phyloP scores from a whole-genome alignment of 305 asterid genomes.

The Plantago lanceolata region DNA sequence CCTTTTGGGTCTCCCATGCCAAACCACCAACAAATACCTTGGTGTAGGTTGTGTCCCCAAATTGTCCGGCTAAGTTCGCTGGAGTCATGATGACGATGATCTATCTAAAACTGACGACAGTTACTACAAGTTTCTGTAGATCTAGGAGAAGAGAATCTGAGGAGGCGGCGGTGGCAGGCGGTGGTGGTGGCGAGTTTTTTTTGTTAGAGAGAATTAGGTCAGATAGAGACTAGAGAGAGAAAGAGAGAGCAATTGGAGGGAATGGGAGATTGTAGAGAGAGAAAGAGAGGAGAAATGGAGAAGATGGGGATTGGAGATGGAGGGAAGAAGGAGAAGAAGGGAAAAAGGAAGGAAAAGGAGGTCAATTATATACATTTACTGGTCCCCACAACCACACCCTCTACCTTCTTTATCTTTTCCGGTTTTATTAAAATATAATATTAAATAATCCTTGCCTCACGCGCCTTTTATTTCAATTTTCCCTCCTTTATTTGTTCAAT shows the following conservation, averaged over 20 bases:
- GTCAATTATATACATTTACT: slow-evolving; percentile 29
- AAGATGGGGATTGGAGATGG: slow-evolving; percentile 8
- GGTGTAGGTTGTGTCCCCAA: slow-evolving; percentile 90
- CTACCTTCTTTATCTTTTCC: neutral
- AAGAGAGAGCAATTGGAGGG: slow-evolving; percentile 16
- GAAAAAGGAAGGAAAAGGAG: slow-evolving; percentile 30
- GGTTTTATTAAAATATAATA: neutral
- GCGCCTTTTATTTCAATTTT: neutral
- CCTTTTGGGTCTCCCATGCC: slow-evolving; percentile 99
- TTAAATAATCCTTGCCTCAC: neutral
- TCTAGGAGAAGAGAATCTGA: neutral
- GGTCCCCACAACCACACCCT: slow-evolving; percentile 7
- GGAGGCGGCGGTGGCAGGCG: neutral
- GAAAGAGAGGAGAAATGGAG: slow-evolving; percentile 20
- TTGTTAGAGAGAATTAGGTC: slow-evolving; percentile 41
- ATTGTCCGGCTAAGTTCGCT: slow-evolving; percentile 51
- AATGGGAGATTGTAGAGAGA: slow-evolving; percentile 26
- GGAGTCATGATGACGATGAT: slow-evolving; percentile 41
- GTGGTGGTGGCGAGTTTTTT: neutral
- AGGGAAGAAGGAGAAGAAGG: slow-evolving; percentile 9
- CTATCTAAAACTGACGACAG: neutral
- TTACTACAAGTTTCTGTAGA: neutral
- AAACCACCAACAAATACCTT: slow-evolving; percentile 93
- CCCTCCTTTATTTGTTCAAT: neutral
- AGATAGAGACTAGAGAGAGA: slow-evolving; percentile 39